Base-by-base conservation (phyloP, 352 stramenopile genomes). In the Phytophthora aleatoria region DNA sequence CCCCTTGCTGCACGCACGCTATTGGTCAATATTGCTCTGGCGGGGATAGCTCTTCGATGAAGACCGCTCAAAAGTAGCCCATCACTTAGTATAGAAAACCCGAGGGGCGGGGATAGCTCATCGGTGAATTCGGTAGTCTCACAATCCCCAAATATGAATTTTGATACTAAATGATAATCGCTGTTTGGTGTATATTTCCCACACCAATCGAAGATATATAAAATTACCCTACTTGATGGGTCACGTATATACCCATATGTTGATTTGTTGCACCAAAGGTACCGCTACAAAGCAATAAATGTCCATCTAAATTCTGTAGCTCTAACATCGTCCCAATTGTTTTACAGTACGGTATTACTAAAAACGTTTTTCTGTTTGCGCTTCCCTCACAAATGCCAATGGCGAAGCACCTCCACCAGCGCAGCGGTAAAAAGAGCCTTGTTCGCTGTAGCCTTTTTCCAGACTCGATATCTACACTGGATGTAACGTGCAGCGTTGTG, bases 401-500 rank as follows among this genome's bases (percentile, higher is more conserved):
- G 44, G 5, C 44, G 33, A 27, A 84, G 35, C 0, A 62, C 56
- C 3, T 63, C 41, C 11, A 51, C 15, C 1, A 85, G 43, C 1
- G 58, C 65, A 13, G 50, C 33, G 16, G 38, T 55, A 0, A 78
- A 66, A 1, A 13, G 48, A 9, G 26, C 52, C 5, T 69, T 53
- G 12, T 60, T 41, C 0, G 11, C 38, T 2, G 55, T 15, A 15
- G 30, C 43, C 24, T 57, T 47, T 28, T 68, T 80, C 72, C 74
- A 83, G 15, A 61, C 52, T 41, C 72, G 72, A 44, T 83, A 86
- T 45, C 64, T 52, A 9, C 64, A 38, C 39, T 81, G 64, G 8
- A 93, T 74, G 15, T 62, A 57, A 1, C 61, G 62, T 3, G 85
- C 77, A 41, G 81, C 83, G n/a, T 49, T 54, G 45, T 93, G 81